These are phyloP conservation scores for Pseudozyma sp. DNA, from an alignment of 1,284 basidiomycete genomes.

Conservation along the genomic window DNA sequence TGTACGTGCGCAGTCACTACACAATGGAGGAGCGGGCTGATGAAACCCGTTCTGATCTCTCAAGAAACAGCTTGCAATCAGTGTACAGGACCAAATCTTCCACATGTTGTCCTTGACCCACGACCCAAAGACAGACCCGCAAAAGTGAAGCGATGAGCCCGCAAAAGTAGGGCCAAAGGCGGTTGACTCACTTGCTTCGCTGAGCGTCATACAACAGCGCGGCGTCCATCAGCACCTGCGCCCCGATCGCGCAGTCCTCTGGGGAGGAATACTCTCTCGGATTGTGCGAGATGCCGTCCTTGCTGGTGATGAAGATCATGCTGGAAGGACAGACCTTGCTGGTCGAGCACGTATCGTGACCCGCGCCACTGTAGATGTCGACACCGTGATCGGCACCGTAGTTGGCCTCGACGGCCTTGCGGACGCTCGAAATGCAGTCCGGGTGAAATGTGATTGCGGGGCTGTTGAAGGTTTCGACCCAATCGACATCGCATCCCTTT, in stretches of 20 bases:
- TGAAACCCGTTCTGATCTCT: no score
- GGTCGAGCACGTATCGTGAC: conserved; percentile 50
- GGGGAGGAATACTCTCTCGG: conserved; percentile 39
- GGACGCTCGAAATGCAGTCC: conserved; percentile 36
- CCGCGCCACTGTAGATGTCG: conserved; percentile 48
- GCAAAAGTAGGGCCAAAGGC: background rate
- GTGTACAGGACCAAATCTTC: no score
- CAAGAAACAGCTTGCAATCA: no score
- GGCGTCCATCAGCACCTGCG: conserved; percentile 50
- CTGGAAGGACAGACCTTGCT: conserved; percentile 44
- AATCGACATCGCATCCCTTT: conserved; percentile 35
- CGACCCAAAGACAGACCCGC: no score
- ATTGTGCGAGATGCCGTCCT: conserved; percentile 47
- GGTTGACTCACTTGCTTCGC: conserved; percentile 2
- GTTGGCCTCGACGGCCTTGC: conserved; percentile 33
- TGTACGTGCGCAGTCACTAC: no score
- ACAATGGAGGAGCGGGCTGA: no score
- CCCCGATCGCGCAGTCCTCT: conserved; percentile 46
- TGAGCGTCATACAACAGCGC: conserved; percentile 41
- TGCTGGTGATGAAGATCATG: conserved; percentile 49
- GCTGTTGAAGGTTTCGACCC: conserved; percentile 40
- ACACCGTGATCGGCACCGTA: conserved; percentile 23
- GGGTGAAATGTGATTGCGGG: conserved; percentile 43
- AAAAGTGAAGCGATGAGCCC: no score
- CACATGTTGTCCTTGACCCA: no score